Base-by-base conservation (phyloP, 2,329 filamentous ascomycete species). In the Fusarium sp. region DNA sequence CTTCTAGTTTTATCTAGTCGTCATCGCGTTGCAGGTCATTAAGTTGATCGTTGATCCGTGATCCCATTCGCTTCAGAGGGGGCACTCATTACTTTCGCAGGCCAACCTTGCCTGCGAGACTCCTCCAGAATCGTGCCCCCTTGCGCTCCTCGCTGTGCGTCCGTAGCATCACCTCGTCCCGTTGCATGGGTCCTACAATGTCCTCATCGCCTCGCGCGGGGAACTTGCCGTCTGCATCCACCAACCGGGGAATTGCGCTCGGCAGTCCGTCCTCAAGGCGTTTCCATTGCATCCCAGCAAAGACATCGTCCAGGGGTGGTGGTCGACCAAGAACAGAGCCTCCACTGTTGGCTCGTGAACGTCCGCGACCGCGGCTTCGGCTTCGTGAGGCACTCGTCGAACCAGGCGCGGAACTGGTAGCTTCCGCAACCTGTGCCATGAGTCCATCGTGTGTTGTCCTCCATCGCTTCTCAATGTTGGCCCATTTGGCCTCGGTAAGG, bases 141-240 rank as follows among this genome's bases (percentile, higher is more conserved):
- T 77, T 80, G 63, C 77, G 77, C 63, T 80, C 79, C 40, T 82
- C 80, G 53, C 76, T 79, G 42, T 73, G 74, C 12, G 77, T 75
- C 42, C 81, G 77, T 28, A 76, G 74, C 83, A 86, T 86, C 61
- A 80, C 77, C 35, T 80, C 79, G 65, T 85, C 83, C 11, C 85
- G 84, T 68, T 88, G 86, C 93, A 97, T 97, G 7, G 93, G 93
- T 2, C 93, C 93, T 40, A 97, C 92, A 73, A 97, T 96, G 75
- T 96, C 93, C 69, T 93, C 90, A 70, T 97, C 93, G 48, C 93
- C 93, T 29, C 94, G 85, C 68, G 89, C 88, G 24, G 93, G 93
- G 71, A 97, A 97, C 76, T 97, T 97, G 72, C 91, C 90, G 61
- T 90, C 84, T 72, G 89, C 82, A 72, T 91, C 88, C 61, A 89